Evolutionary conservation across 495 filamentous ascomycete genomes (phyloP), one percentile per base, ranked within the genome.

Genomic region (Rusavskia elegans): DNA sequence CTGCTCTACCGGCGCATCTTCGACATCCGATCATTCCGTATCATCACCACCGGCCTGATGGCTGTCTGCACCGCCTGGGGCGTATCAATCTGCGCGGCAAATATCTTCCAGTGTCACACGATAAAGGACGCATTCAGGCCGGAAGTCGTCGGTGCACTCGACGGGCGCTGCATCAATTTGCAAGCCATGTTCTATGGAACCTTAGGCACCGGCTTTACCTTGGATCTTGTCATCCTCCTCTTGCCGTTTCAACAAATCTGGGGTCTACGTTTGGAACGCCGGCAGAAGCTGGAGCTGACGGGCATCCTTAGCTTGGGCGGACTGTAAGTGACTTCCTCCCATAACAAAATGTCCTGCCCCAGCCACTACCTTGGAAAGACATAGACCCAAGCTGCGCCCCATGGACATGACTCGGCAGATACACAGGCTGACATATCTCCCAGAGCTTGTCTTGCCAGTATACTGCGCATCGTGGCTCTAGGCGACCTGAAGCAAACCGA

Each of bases 101-200:
- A 63, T 38, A 58, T 70, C 38, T 68, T 74, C 44, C 69, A 73
- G 52, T 77, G 72, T 48, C 61, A 56, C 1, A 71, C 70, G 0
- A 58, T 76, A n/a, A 32, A 59, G 16, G 68, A 63, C 37, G 63
- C 68, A 49, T 76, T 67, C 67, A 54, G 64, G 21, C 58, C 57
- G 0, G 51, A 59, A 16, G 32, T 35, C 8, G 32, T 35, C 9
- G 27, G 35, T 25, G 38, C 42, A 5, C 53, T 67, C n/a, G 58
- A 65, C 0, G 67, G 64, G 0, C 54, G 53, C 1, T 76, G 74
- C 54, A 72, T 74, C 54, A 58, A 70, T 49, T 62, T 68, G 30
- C 65, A 68, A 46, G 59, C 45, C 7, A 69, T 68, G 7, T 74
- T 69, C 53, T 60, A 69, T 32, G 67, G 66, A 2, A 67, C 69